These are phyloP conservation scores for Pseudonitzschia multiseries DNA, from an alignment of 108 stramenopile species.

Conservation along the genomic window DNA sequence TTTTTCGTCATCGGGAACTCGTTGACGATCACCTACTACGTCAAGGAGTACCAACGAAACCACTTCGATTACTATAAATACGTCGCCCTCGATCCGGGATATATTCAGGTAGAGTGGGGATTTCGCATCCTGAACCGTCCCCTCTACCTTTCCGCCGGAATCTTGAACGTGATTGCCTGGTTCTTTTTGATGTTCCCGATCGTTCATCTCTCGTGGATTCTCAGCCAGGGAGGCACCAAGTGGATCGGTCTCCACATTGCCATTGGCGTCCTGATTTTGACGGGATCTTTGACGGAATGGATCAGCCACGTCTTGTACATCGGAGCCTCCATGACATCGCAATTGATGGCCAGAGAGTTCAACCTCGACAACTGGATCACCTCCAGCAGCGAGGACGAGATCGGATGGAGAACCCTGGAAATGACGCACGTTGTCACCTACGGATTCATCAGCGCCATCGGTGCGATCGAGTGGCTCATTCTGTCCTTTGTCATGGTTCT, in stretches of 20 bases:
- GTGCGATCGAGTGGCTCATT: conserved; percentile 37
- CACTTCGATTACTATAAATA: conserved; percentile 35
- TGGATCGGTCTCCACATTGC: conserved; percentile 50
- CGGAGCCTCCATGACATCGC: conserved; percentile 50
- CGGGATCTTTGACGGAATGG: conserved; percentile 64
- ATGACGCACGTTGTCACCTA: conserved; percentile 55
- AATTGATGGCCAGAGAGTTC: conserved; percentile 59
- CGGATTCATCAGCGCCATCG: conserved; percentile 35
- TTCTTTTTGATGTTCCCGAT: conserved; percentile 66
- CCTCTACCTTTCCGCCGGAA: conserved; percentile 15
- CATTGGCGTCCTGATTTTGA: conserved; percentile 53
- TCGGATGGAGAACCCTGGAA: conserved; percentile 77
- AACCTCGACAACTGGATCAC: conserved; percentile 65
- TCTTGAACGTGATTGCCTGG: conserved; percentile 63
- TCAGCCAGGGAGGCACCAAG: conserved; percentile 53
- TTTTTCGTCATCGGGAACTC: conserved; percentile 12
- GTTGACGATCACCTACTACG: conserved; percentile 19
- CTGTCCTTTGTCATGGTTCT: conserved; percentile 30
- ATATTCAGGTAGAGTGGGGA: conserved; percentile 60
- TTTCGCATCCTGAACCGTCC: conserved; percentile 33
- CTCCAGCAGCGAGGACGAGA: conserved; percentile 36
- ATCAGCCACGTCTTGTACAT: conserved; percentile 52
- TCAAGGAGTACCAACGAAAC: conserved; percentile 6
- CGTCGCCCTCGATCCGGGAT: conserved; percentile 57
- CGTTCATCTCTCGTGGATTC: conserved; percentile 64